Evolutionary conservation across 2,329 filamentous ascomycete genomes (phyloP).

Genomic region (Amesomyces nigricolor): DNA sequence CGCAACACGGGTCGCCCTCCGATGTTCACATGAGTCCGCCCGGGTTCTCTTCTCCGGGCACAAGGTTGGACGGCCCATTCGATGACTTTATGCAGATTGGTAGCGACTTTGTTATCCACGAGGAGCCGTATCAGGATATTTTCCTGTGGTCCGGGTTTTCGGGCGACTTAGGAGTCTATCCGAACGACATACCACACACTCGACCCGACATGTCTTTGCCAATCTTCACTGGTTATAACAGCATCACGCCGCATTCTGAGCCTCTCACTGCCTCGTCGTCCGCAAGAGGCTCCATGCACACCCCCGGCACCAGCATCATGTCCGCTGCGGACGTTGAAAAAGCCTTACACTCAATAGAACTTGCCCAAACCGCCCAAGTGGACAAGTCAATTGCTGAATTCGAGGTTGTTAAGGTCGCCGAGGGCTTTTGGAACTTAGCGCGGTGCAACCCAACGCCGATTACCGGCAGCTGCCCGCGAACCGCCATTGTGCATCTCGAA

Average conservation of each 20-base stretch:
- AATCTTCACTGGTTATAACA: slow-evolving; percentile 37
- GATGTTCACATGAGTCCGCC: slow-evolving; percentile 33
- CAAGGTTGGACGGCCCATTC: slow-evolving; percentile 32
- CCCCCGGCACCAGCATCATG: slow-evolving; percentile 43
- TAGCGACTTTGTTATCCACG: slow-evolving; percentile 33
- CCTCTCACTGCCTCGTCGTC: slow-evolving; percentile 36
- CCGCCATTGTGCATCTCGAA: slow-evolving; percentile 47
- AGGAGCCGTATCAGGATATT: slow-evolving; percentile 40
- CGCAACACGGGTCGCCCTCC: slow-evolving; percentile 30
- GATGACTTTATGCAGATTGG: slow-evolving; percentile 40
- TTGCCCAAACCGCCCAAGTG: slow-evolving; percentile 26
- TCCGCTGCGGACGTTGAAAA: slow-evolving; percentile 37
- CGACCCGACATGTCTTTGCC: slow-evolving; percentile 34
- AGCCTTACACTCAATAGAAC: slow-evolving; percentile 30
- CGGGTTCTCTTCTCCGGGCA: slow-evolving; percentile 35
- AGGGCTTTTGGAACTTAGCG: slow-evolving; percentile 47
- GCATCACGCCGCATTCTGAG: slow-evolving; percentile 40
- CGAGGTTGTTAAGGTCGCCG: slow-evolving; percentile 42
- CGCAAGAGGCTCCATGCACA: slow-evolving; percentile 41
- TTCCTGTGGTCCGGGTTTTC: slow-evolving; percentile 41
- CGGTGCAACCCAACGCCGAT: slow-evolving; percentile 44
- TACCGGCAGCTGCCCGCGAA: slow-evolving; percentile 42
- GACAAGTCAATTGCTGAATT: slow-evolving; percentile 40
- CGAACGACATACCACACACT: slow-evolving; percentile 30
- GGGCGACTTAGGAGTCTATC: slow-evolving; percentile 40